Base-by-base conservation (phyloP, 2,329 filamentous ascomycete species). In the Podosphaera aphanis region DNA sequence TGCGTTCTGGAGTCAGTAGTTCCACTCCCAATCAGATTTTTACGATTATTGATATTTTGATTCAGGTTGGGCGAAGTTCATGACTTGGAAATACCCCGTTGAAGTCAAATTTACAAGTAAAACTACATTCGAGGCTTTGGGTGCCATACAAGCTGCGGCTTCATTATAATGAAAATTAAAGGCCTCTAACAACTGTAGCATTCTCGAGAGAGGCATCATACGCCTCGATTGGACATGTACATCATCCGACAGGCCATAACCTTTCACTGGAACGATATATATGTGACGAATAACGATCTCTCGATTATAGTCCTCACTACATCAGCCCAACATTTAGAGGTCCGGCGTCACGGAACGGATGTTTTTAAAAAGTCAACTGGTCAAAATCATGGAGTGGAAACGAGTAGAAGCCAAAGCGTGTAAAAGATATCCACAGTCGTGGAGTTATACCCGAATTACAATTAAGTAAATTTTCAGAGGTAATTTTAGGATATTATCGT, bases 21-120 rank as follows among this genome's bases (percentile, higher is more conserved):
- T 11, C 31, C 13, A 1, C 16, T 13, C 21, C 4, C 5, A 3
- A n/a, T 6, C 20, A 18, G 29, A 44, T 10, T 18, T n/a, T 20
- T 31, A 31, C 20, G 20, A 35, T 20, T 47, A 48, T 47, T 52
- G 29, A 50, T 16, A 43, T 4, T 23, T 16, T 4, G 10, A 40
- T 49, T 47, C 50, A 93, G 86, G 84, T 53, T 94, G 88, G 86
- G 79, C 78, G 19, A 77, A 79, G 57, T 92, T 85, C 60, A 94
- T 94, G 86, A 75, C 84, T 61, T 95, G 85, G 86, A 79, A 82
- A 61, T 90, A 93, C 59, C 76, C 76, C 0, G 79, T 93, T 47
- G 79, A 92, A 49, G 68, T 93, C 38, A 62, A 61, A 50, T 71
- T 68, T 63, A 74, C 74, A 47, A 78, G 68, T 60, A 76, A 78